Evolutionary conservation across 345 rosid genomes (phyloP).

Genomic region (Lumnitzera littorea): DNA sequence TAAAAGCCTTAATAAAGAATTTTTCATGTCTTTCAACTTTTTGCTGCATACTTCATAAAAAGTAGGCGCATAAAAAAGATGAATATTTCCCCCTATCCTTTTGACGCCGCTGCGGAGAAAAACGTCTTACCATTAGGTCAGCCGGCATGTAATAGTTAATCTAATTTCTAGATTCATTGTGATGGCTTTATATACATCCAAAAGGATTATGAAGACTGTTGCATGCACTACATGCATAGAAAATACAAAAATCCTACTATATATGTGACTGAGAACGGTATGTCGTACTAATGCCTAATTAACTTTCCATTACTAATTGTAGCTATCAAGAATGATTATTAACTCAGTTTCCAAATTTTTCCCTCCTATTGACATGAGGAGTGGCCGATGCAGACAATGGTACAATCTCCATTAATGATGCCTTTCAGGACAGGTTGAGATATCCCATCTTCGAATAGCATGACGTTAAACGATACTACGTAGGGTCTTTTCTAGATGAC

Average conservation of each 20-base stretch:
- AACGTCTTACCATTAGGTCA: too few relatives aligned
- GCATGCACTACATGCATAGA: neutral
- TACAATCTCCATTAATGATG: constrained; percentile 16
- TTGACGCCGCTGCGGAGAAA: too few relatives aligned
- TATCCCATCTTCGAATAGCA: constrained; percentile 3
- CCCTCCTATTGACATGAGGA: constrained; percentile 9
- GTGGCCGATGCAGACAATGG: constrained; percentile 21
- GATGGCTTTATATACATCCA: constrained; percentile 19
- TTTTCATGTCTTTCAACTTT: too few relatives aligned
- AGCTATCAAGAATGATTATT: too few relatives aligned
- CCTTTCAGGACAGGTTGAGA: constrained; percentile 22
- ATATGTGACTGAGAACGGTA: neutral
- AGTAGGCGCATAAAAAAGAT: too few relatives aligned
- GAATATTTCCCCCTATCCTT: too few relatives aligned
- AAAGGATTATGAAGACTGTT: neutral
- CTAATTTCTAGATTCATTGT: constrained; percentile 11
- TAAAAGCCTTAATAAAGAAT: too few relatives aligned
- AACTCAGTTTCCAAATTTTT: neutral
- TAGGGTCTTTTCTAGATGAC: constrained; percentile 53
- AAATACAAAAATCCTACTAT: neutral
- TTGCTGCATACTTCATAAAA: too few relatives aligned
- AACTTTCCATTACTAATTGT: too few relatives aligned
- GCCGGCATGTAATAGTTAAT: neutral
- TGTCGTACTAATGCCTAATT: too few relatives aligned
- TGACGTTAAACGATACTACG: constrained; percentile 39